Evolutionary conservation across 768 basidiomycete genomes (phyloP), one percentile per base, ranked within the genome.

Genomic region (Mycena maculata): DNA sequence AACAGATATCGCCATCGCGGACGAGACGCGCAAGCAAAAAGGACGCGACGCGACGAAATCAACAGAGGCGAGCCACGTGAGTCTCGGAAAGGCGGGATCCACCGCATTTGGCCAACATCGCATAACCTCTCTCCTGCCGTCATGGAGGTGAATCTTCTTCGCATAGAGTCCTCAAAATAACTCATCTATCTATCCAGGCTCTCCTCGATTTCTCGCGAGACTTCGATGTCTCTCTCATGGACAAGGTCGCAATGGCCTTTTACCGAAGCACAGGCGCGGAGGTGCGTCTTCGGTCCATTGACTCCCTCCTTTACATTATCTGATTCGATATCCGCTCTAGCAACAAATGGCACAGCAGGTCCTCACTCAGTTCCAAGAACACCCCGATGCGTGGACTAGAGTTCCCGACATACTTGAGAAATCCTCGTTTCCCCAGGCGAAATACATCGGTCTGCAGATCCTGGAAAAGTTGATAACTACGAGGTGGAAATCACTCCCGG

Each of bases 381-480:
- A 95, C 78, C 93, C 94, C 20, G 97, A 99, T 65, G 91, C 96
- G 38, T 99, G 98, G 98, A 96, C 96, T 70, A 87, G 93, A 78
- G 98, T 99, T 9, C 98, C 98, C 42, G 92, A 93, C 66, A 93
- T 99, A 73, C 84, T 99, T 65, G 95, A 98, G 74, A 85, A 85
- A 55, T 92, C 95, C 1, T 83, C 85, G 13, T 96, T 91, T 77
- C 89, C 91, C 28, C 96, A 99, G 80, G 88, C 90, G 74, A 99
- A 95, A 96, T 99, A 94, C 79, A 95, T 99, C 76, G 97, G 95
- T 44, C 84, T 99, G 58, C 96, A 98, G 80, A 97, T 99, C 76
- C 84, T 99, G 38, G 98, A 99, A 81, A 98, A 92, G 81, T 85
- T 99, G 65, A 95, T 99, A 78, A 89, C 85, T 65, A 98, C 95